Evolutionary conservation across 148 eudicot species (phyloP).

Genomic region (Vaccinium vitisidaea): DNA sequence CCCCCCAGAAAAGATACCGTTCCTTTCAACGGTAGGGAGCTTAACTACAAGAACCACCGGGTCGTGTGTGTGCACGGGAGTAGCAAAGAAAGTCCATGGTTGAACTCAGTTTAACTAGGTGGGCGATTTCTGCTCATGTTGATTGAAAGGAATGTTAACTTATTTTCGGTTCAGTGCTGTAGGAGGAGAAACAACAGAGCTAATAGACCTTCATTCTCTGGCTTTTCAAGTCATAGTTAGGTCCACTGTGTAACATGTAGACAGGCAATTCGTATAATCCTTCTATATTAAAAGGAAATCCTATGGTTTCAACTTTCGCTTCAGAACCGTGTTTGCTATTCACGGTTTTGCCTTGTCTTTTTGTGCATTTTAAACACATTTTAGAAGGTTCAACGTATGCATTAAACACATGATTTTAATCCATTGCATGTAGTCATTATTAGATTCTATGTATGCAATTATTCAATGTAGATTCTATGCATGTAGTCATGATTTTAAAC

Average conservation of each 20-base stretch:
- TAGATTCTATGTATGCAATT: no score
- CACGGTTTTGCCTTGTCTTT: no score
- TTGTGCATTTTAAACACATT: no score
- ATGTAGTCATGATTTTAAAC: no score
- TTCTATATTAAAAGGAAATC: no score
- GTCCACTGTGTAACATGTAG: neutral
- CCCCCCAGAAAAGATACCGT: no score
- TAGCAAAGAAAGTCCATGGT: neutral
- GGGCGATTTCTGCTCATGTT: neutral
- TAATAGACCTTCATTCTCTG: neutral
- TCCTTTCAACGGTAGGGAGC: neutral
- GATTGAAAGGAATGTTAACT: neutral
- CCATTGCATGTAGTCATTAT: no score
- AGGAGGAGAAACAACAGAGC: neutral
- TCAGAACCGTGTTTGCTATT: no score
- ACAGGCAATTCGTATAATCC: neutral
- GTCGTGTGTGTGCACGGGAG: neutral
- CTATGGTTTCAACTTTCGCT: no score
- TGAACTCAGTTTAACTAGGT: neutral
- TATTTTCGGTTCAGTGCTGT: neutral
- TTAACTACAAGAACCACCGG: neutral
- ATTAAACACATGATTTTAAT: no score
- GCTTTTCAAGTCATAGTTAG: neutral
- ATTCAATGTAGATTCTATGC: no score
- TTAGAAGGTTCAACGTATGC: no score